phyloP scores from a whole-genome alignment of 305 asterid genomes.

The Fraxinus angustifolia region DNA sequence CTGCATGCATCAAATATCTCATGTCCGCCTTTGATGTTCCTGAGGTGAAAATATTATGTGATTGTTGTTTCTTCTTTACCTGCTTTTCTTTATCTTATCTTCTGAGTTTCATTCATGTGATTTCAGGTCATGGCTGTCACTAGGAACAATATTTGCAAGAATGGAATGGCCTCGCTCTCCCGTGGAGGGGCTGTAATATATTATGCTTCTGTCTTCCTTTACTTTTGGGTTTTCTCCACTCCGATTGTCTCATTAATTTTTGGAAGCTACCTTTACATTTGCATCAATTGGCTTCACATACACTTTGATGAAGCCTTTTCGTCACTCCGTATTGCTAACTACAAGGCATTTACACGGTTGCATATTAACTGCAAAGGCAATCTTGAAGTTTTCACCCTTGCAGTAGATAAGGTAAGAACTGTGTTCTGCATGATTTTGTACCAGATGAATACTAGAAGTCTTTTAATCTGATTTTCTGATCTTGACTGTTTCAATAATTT shows the following conservation, averaged over 20 bases:
- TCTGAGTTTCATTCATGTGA: not conserved
- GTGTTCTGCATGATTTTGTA: not conserved
- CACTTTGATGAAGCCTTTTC: conserved; percentile 99
- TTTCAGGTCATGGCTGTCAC: conserved; percentile 94
- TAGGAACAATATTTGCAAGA: conserved; percentile 76
- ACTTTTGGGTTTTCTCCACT: conserved; percentile 96
- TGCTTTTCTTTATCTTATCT: not conserved
- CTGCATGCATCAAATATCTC: conserved; percentile 95
- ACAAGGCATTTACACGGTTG: conserved; percentile 90
- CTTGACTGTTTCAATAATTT: not conserved
- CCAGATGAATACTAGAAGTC: not conserved
- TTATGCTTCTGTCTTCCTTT: conserved; percentile 92
- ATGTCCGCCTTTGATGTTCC: conserved; percentile 98
- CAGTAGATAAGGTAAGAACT: conserved; percentile 80
- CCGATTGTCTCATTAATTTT: conserved; percentile 89
- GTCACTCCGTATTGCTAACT: conserved; percentile 91
- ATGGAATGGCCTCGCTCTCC: conserved; percentile 76
- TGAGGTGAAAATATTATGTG: conserved; percentile 48
- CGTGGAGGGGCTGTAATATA: conserved; percentile 79
- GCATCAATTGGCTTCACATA: conserved; percentile 95
- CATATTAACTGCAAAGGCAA: conserved; percentile 68
- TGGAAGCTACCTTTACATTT: conserved; percentile 92
- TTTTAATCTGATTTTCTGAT: not conserved
- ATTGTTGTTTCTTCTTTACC: not conserved
- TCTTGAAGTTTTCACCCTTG: conserved; percentile 92